A percentile compares a stretch with the other conserved stretches of the same genome.
phyloP scores from a whole-genome alignment of 2,329 filamentous ascomycete species.

The Penicillium verrucosum region DNA sequence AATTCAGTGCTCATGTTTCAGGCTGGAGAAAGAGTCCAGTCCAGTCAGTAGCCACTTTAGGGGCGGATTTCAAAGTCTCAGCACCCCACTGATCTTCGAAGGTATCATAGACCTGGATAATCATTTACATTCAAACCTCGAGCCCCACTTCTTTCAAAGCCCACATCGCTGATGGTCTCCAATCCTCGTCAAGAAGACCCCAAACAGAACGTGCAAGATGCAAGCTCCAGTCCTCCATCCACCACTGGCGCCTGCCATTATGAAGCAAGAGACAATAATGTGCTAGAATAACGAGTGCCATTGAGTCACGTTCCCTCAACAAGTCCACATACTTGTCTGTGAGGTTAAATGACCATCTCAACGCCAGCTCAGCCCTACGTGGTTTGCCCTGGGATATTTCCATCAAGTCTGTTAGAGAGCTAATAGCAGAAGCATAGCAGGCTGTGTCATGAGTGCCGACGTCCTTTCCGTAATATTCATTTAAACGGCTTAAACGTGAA shows the following conservation, averaged over 20 bases:
- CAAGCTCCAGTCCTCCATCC: not conserved
- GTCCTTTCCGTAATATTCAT: not conserved
- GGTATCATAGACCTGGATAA: no score
- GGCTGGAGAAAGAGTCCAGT: no score
- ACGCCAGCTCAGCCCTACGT: not conserved
- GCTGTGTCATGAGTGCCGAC: not conserved
- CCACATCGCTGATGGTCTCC: not conserved
- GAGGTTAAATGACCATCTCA: not conserved
- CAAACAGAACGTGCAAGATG: not conserved
- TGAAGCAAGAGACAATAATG: not conserved
- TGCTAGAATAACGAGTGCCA: not conserved
- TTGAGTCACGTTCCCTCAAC: not conserved
- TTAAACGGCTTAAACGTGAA: not conserved
- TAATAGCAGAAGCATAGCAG: not conserved
- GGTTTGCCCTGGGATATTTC: not conserved
- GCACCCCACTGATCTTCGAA: no score
- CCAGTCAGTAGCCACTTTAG: no score
- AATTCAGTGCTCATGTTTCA: no score
- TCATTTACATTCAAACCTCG: not conserved
- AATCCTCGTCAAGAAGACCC: not conserved
- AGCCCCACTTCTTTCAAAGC: not conserved
- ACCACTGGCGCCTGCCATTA: not conserved
- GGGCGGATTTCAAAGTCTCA: no score
- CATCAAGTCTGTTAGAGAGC: not conserved
- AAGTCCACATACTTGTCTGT: not conserved